Evolutionary conservation across 306 rosid species (phyloP), one percentile per base, ranked within the genome.

Genomic region (Ammopiptanthus mongolicus): DNA sequence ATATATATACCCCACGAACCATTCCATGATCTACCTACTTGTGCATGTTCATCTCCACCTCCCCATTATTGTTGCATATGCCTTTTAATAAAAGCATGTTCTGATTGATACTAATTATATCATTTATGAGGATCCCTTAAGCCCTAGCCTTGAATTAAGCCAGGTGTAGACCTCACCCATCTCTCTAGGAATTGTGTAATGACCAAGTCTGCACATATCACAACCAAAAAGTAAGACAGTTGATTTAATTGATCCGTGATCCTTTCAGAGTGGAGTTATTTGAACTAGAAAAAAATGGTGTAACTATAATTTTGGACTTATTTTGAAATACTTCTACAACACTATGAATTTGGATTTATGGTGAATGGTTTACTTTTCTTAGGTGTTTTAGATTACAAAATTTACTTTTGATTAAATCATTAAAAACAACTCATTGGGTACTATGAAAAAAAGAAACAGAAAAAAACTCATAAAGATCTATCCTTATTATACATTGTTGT

Each of bases 161-260:
- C 98, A 96, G 67, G 75, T 85, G 79, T 94, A 96, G 70, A 96
- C 97, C 56, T 96, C 99, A 52, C 88, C 86, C 99, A 92, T 96
- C 88, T 96, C 99, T 85, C 86, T 89, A 3, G 98, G 98, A 58
- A 96, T 83, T 52, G 98, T 92, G 85, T 90, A 96, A 68, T 96
- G 99, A n/a, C 98, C 99, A 60, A 96, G 77, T 87, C 99, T 96
- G 97, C 82, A 85, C 42, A 58, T 55, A 76, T 56, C 5, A 53
- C 44, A 41, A 77, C 67, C 76, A 57, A 37, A 56, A 60, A 7
- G 11, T 79, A 22, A 80, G 57, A 18, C 25, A 63, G 2, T 4
- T 34, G 59, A 42, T 76, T 61, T 29, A 21, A 12, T 23, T 41
- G 50, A 62, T 55, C 9, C 0, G 19, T 25, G 34, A 63, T 56